These are phyloP conservation scores for Friedmanniomyces endolithicus DNA, from an alignment of 495 filamentous ascomycete species.

Conservation along the genomic window DNA sequence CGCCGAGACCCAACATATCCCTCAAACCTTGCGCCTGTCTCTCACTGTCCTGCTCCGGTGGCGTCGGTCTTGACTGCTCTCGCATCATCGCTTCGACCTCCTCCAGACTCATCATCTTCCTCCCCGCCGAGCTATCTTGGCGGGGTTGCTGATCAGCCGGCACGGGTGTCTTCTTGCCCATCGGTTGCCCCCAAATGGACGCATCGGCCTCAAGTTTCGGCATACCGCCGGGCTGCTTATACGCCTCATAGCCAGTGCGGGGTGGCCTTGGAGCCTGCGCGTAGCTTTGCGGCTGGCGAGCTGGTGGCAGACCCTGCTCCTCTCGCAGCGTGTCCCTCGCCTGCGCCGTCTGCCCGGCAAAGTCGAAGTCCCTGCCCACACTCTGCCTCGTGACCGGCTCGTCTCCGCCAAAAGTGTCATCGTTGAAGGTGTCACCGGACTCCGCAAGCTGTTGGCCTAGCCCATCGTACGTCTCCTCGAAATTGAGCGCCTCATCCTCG, in stretches of 20 bases:
- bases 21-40: conserved; percentile 17
- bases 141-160: conserved; percentile 19
- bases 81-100: conserved; percentile 94
- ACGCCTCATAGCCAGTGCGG: conserved; percentile 76
- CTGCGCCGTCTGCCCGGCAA: conserved; percentile 81
- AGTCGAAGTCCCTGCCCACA: conserved; percentile 92
- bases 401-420: conserved; percentile 82
- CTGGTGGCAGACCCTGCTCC: conserved; percentile 65
- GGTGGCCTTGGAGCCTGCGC: conserved; percentile 36
- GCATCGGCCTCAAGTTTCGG: conserved; percentile 83
- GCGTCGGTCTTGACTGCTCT: conserved; percentile 42
- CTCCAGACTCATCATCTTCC: conserved; percentile 89
- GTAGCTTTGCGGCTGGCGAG: conserved; percentile 31
- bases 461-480: conserved; percentile 97
- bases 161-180: conserved; percentile 38
- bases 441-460: conserved; percentile 86
- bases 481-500: conserved; percentile 73
- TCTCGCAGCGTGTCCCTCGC: conserved; percentile 75
- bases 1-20: conserved; percentile 21
- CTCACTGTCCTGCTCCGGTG: conserved; percentile 4
- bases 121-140: conserved; percentile 22
- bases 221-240: conserved; percentile 60
- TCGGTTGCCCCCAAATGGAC: conserved; percentile 73
- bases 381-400: conserved; percentile 31
- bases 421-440: conserved; percentile 88